phyloP scores from a whole-genome alignment of 805 yeast genomes.

The Clavispora santaluciae region DNA sequence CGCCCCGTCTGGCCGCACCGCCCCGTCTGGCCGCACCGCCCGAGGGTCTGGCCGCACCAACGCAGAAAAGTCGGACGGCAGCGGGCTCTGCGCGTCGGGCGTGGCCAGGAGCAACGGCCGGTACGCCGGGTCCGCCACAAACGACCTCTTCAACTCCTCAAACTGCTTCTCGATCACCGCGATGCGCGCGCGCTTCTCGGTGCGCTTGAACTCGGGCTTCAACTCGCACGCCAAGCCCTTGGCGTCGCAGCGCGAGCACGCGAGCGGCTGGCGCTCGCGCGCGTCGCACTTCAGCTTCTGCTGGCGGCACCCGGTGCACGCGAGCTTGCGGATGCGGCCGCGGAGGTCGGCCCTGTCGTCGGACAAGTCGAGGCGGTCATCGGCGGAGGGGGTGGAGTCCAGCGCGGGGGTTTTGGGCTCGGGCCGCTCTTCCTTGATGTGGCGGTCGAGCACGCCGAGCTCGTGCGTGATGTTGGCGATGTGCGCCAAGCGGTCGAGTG shows the following conservation, averaged over 20 bases:
- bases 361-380: conserved; percentile 2
- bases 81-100: neutral
- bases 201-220: conserved; percentile 79
- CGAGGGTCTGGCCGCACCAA: no score
- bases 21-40: no score
- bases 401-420: neutral
- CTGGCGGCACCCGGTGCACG: conserved; percentile 95
- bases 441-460: conserved; percentile 27
- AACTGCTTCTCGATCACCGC: conserved; percentile 83
- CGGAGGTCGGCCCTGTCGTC: conserved; percentile 8
- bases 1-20: no score
- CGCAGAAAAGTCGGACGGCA: no score
- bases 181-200: conserved; percentile 79
- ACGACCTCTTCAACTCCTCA: conserved; percentile 56
- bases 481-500: conserved; percentile 38
- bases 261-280: conserved; percentile 62
- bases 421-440: conserved; percentile 12
- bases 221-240: conserved; percentile 67
- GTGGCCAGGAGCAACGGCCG: neutral
- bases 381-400: conserved; percentile 1
- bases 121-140: conserved; percentile 20
- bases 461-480: conserved; percentile 43
- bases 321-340: conserved; percentile 52
- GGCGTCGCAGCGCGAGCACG: conserved; percentile 79
- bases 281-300: conserved; percentile 93